phyloP scores from a whole-genome alignment of 2,329 filamentous ascomycete genomes.

The Hypoxylon rubiginosum region DNA sequence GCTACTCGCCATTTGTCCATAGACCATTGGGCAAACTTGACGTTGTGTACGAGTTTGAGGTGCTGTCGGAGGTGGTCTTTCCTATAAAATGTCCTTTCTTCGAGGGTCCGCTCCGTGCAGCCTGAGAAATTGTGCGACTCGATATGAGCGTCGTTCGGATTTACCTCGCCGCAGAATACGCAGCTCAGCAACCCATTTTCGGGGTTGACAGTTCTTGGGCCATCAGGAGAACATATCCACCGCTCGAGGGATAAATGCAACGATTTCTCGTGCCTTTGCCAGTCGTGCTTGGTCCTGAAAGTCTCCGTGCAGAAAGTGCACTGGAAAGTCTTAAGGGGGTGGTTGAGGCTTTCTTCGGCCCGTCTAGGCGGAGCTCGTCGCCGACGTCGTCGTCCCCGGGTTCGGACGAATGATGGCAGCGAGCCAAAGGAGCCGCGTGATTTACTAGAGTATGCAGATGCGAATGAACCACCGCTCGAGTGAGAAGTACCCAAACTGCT shows the following conservation, averaged over 20 bases:
- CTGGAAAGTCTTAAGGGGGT: constrained; percentile 70
- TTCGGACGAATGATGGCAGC: constrained; percentile 58
- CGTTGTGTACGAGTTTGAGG: constrained; percentile 71
- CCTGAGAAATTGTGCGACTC: constrained; percentile 71
- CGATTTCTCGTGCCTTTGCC: constrained; percentile 79
- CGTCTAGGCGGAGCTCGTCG: constrained; percentile 59
- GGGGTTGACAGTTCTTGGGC: constrained; percentile 67
- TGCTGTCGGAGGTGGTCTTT: constrained; percentile 78
- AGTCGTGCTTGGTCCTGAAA: constrained; percentile 77
- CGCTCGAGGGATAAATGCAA: constrained; percentile 73
- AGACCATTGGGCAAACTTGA: constrained; percentile 73
- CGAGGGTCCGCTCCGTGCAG: constrained; percentile 74
- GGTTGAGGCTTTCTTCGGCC: constrained; percentile 55
- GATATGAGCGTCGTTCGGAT: constrained; percentile 68
- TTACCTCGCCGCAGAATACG: constrained; percentile 70
- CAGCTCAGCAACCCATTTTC: constrained; percentile 70
- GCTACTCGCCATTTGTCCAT: constrained; percentile 74
- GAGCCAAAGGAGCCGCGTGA: constrained; percentile 69
- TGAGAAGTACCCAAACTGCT: constrained; percentile 73
- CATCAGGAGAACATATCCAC: constrained; percentile 74
- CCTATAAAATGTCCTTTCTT: constrained; percentile 75
- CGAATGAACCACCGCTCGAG: constrained; percentile 70
- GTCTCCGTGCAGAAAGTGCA: constrained; percentile 79
- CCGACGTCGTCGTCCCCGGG: constrained; percentile 63
- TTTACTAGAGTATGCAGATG: constrained; percentile 70